These are phyloP conservation scores for Papiliotrema nemorosa DNA, from an alignment of 1,284 basidiomycete species.

Conservation along the genomic window DNA sequence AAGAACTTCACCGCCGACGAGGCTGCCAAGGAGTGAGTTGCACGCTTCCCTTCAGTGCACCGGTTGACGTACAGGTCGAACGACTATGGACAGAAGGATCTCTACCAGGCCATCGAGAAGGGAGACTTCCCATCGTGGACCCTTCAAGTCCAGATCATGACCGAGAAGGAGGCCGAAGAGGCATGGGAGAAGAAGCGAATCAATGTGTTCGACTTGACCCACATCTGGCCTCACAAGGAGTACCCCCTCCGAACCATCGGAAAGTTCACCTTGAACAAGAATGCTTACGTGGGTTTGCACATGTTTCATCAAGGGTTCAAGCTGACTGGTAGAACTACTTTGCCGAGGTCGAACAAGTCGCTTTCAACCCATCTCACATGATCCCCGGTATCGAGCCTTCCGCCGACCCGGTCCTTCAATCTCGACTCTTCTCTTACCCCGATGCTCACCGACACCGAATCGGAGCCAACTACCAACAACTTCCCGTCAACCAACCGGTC, in stretches of 20 bases:
- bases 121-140: constrained; percentile 56
- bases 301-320: no score
- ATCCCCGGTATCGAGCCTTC: constrained; percentile 84
- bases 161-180: constrained; percentile 78
- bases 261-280: constrained; percentile 80
- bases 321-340: constrained; percentile 50
- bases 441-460: constrained; percentile 81
- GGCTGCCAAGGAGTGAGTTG: constrained; percentile 30
- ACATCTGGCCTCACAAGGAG: constrained; percentile 78
- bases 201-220: constrained; percentile 74
- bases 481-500: constrained; percentile 76
- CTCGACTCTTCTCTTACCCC: constrained; percentile 90
- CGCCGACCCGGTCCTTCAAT: constrained; percentile 85
- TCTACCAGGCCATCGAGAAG: constrained; percentile 69
- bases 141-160: constrained; percentile 70
- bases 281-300: no score
- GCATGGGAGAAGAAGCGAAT: constrained; percentile 57
- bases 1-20: constrained; percentile 55
- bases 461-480: constrained; percentile 72
- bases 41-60: neutral
- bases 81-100: constrained; percentile 70
- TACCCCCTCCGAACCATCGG: constrained; percentile 84
- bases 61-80: constrained; percentile 56
- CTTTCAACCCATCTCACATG: constrained; percentile 65
- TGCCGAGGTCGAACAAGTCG: constrained; percentile 73